Evolutionary conservation across 768 basidiomycete species (phyloP).

Genomic region (Termitomyces sp.): DNA sequence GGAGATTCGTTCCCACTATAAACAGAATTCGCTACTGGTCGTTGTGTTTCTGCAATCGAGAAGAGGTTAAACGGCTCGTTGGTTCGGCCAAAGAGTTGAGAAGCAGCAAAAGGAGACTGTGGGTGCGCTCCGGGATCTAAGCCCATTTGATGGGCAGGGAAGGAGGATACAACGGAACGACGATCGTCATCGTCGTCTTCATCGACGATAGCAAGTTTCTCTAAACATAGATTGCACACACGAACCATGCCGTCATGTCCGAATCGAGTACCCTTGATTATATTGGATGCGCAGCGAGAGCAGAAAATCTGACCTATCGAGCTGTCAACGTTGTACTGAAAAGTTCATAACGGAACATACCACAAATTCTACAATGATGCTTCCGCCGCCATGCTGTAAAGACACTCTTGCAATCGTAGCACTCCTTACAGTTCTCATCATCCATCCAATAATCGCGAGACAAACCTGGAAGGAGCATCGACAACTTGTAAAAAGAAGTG

Average conservation of each 20-base stretch:
- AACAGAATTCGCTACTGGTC: slow-evolving; percentile 47
- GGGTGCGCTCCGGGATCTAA: slow-evolving; percentile 44
- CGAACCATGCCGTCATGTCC: slow-evolving; percentile 94
- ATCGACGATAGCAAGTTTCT: slow-evolving; percentile 82
- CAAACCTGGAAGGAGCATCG: slow-evolving; percentile 43
- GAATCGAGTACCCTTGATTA: slow-evolving; percentile 90
- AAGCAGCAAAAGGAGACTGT: slow-evolving; percentile 85
- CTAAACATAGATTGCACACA: slow-evolving; percentile 93
- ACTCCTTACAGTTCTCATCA: slow-evolving; percentile 92
- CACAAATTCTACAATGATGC: slow-evolving; percentile 97
- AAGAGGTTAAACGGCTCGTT: slow-evolving; percentile 79
- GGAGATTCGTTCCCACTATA: slow-evolving; percentile 46
- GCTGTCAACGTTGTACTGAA: not conserved
- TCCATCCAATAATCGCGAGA: slow-evolving; percentile 99
- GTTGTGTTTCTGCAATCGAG: slow-evolving; percentile 74
- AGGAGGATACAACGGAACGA: slow-evolving; percentile 72
- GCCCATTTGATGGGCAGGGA: slow-evolving; percentile 75
- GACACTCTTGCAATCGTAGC: slow-evolving; percentile 90
- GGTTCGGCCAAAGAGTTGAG: slow-evolving; percentile 73
- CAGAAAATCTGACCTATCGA: slow-evolving; percentile 90
- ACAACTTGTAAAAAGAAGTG: not conserved
- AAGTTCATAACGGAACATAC: slow-evolving; percentile 33
- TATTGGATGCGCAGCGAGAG: slow-evolving; percentile 92
- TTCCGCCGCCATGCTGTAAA: slow-evolving; percentile 95
- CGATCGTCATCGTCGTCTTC: slow-evolving; percentile 89